A percentile compares a stretch with the other conserved stretches of the same genome.
phyloP scores from a whole-genome alignment of 306 rosid genomes.

The Cyclanthera cordifolia region DNA sequence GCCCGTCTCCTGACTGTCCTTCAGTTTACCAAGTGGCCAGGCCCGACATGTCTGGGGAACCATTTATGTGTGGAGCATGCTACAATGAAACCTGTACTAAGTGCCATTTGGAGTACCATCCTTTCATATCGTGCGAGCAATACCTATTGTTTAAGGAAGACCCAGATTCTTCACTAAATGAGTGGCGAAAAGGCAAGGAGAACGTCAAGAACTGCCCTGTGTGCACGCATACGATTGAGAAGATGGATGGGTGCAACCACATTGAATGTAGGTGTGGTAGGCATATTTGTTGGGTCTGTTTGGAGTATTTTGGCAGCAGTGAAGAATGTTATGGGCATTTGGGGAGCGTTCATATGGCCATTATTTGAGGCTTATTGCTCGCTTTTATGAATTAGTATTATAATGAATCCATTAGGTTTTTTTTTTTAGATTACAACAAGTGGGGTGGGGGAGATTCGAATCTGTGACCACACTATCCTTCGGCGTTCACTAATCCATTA shows the following conservation, averaged over 20 bases:
- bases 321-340: slow-evolving; percentile 69
- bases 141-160: slow-evolving; percentile 68
- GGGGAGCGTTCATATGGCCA: slow-evolving; percentile 46
- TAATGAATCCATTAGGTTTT: background rate
- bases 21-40: slow-evolving; percentile 56
- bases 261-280: slow-evolving; percentile 73
- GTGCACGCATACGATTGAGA: slow-evolving; percentile 66
- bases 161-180: slow-evolving; percentile 65
- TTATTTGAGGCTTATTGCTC: slow-evolving; percentile 23
- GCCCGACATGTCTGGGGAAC: slow-evolving; percentile 34
- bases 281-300: slow-evolving; percentile 89
- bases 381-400: background rate
- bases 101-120: slow-evolving; percentile 86
- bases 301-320: slow-evolving; percentile 40
- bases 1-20: slow-evolving; percentile 93
- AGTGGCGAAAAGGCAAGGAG: slow-evolving; percentile 71
- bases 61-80: slow-evolving; percentile 77
- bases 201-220: slow-evolving; percentile 61
- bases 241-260: slow-evolving; percentile 87
- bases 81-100: slow-evolving; percentile 67
- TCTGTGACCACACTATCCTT: too few species aligned
- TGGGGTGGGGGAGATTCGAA: too few species aligned
- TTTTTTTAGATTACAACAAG: too few species aligned
- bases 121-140: slow-evolving; percentile 58
- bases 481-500: too few species aligned